Evolutionary conservation across 441 rosid genomes (phyloP).

Genomic region (Gossypium gossypioides): DNA sequence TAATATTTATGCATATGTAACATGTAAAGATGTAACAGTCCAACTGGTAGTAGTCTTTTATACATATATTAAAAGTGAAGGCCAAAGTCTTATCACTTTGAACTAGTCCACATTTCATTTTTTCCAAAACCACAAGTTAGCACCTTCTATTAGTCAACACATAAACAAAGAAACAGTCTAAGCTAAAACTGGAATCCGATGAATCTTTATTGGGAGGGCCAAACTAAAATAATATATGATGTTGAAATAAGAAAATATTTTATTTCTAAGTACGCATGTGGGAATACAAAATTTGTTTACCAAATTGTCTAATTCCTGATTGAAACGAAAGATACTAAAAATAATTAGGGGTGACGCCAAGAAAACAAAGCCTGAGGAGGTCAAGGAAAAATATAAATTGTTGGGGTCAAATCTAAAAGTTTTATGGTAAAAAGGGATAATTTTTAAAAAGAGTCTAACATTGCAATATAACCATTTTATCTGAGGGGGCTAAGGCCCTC

Average conservation of each 20-base stretch:
- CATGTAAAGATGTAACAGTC: neutral
- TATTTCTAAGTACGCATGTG: neutral
- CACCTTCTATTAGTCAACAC: neutral
- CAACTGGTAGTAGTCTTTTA: neutral
- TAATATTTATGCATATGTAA: too few species aligned
- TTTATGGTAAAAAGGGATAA: too few species aligned
- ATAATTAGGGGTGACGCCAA: too few species aligned
- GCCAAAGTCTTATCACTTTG: neutral
- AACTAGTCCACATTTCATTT: neutral
- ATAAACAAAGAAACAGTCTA: neutral
- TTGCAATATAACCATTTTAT: too few species aligned
- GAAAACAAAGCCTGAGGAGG: too few species aligned
- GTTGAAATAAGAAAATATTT: neutral
- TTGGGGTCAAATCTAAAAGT: too few species aligned
- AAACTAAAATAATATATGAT: neutral
- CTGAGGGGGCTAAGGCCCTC: too few species aligned
- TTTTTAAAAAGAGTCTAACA: too few species aligned
- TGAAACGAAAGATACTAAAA: too few species aligned
- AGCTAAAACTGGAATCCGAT: neutral
- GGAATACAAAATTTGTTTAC: too few species aligned
- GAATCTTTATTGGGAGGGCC: neutral
- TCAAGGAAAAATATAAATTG: too few species aligned
- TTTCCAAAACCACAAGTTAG: neutral
- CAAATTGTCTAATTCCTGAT: too few species aligned
- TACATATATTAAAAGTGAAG: neutral